These are phyloP conservation scores for Beta lomatogona DNA, from an alignment of 179 eudicot species.

Conservation along the genomic window DNA sequence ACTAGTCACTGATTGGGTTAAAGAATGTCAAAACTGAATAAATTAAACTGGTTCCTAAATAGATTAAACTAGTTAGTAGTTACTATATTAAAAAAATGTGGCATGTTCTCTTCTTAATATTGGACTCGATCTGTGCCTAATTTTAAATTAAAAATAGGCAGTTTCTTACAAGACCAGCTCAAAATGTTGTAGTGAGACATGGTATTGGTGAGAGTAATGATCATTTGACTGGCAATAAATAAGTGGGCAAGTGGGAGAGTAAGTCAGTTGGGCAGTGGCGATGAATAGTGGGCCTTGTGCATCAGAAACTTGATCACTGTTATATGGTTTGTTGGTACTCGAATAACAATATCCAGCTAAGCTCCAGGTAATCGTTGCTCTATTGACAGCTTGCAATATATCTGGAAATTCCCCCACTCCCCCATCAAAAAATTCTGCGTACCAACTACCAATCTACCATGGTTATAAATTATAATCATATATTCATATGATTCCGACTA, in stretches of 20 bases:
- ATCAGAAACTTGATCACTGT: not conserved
- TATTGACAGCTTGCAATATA: conserved; percentile 30
- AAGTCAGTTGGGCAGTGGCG: conserved; percentile 3
- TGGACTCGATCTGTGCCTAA: no score
- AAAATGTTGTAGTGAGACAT: not conserved
- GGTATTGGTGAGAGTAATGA: not conserved
- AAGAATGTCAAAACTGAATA: no score
- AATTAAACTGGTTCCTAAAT: no score
- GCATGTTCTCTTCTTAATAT: no score
- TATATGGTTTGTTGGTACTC: not conserved
- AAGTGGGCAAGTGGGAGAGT: not conserved
- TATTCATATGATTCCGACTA: no score
- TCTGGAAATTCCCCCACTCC: conserved; percentile 12
- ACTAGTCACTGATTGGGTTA: no score
- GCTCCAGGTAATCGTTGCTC: conserved; percentile 30
- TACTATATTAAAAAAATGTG: no score
- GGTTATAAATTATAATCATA: no score
- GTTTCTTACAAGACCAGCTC: no score
- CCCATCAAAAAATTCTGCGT: not conserved
- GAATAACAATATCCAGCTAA: conserved; percentile 31
- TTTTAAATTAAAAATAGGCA: no score
- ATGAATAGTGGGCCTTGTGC: not conserved
- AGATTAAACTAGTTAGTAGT: no score
- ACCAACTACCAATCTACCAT: not conserved
- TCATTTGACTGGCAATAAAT: not conserved